Evolutionary conservation across 73 alveolate species (phyloP), one percentile per base, ranked within the genome.

Genomic region (Effrenium voratum): DNA sequence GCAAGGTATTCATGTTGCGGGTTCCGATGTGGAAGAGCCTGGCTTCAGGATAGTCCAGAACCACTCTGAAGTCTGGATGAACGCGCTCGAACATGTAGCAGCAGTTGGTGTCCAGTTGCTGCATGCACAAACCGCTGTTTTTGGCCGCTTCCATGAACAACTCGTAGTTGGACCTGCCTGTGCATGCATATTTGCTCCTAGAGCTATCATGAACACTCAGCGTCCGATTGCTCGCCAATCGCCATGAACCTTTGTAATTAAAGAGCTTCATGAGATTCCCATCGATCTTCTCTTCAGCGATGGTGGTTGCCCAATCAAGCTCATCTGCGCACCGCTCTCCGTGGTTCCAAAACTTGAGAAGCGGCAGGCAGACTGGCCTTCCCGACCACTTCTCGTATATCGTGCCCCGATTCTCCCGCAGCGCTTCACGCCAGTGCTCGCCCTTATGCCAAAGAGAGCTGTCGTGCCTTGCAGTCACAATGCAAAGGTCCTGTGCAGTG

Each of bases 51-150:
- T 92, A 75, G 68, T 92, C 98, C 91, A 92, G 46, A 8, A 92
- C 98, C 10, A 92, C 87, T 45, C 98, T 82, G 50, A 92, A 72
- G 36, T 92, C 98, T 19, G 98, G 98, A 75, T 92, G 98, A 47
- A 92, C 98, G 36, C 98, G 90, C 85, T 92, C 98, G 85, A 92
- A 92, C 98, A 72, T 92, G 75, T 75, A 92, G 57, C 98, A 90
- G 75, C 73, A 90, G n/a, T 75, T 55, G 19, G 80, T 34, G 40
- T 92, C 98, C 82, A 92, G 50, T 24, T 81, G 90, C 5, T 40
- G 81, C 40, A 50, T 50, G 66, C n/a, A 38, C 41, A 92, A 81
- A 36, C 75, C 75, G 22, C 98, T 92, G 91, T 92, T 92, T 28
- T 63, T 52, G 3, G 98, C 98, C 5, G 98, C 91, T 52, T 92